These are phyloP conservation scores for Turritis glabra DNA, from an alignment of 345 rosid species.

Conservation along the genomic window DNA sequence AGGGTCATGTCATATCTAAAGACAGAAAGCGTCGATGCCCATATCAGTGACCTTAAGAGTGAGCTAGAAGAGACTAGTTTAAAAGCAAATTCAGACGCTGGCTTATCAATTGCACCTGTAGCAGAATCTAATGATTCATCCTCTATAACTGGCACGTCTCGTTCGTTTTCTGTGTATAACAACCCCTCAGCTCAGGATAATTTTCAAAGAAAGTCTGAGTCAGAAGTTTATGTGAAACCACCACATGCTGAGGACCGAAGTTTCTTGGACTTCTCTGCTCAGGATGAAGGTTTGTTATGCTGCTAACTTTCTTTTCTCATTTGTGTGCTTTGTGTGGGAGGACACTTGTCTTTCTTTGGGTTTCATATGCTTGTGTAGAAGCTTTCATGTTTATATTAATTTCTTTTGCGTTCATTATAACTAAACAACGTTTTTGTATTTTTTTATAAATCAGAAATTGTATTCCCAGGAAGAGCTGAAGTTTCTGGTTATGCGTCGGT, in stretches of 20 bases:
- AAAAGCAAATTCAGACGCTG: slow-evolving; percentile 45
- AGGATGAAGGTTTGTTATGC: slow-evolving; percentile 52
- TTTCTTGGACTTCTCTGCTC: slow-evolving; percentile 39
- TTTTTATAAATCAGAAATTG: slow-evolving; percentile 44
- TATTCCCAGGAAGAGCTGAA: slow-evolving; percentile 53
- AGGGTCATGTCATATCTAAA: slow-evolving; percentile 65
- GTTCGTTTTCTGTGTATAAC: slow-evolving; percentile 13
- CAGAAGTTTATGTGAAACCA: slow-evolving; percentile 44
- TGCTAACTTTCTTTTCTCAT: slow-evolving; percentile 13
- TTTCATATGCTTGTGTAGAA: not conserved
- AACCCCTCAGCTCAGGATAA: slow-evolving; percentile 42
- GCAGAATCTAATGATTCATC: slow-evolving; percentile 43
- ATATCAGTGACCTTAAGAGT: slow-evolving; percentile 30
- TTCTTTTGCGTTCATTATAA: slow-evolving; percentile 8
- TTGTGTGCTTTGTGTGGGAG: slow-evolving; percentile 6
- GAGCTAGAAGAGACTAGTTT: slow-evolving; percentile 45
- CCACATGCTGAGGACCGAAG: slow-evolving; percentile 37
- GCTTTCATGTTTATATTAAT: not conserved
- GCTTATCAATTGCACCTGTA: slow-evolving; percentile 42
- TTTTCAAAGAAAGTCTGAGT: slow-evolving; percentile 44
- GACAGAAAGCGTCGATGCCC: slow-evolving; percentile 27
- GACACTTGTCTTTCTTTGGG: not conserved
- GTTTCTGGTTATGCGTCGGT: slow-evolving; percentile 33
- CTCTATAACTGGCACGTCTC: slow-evolving; percentile 27
- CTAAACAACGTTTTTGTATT: slow-evolving; percentile 7